Evolutionary conservation across 23 red algal species (phyloP).

Genomic region (Pyropia yezoensis): DNA sequence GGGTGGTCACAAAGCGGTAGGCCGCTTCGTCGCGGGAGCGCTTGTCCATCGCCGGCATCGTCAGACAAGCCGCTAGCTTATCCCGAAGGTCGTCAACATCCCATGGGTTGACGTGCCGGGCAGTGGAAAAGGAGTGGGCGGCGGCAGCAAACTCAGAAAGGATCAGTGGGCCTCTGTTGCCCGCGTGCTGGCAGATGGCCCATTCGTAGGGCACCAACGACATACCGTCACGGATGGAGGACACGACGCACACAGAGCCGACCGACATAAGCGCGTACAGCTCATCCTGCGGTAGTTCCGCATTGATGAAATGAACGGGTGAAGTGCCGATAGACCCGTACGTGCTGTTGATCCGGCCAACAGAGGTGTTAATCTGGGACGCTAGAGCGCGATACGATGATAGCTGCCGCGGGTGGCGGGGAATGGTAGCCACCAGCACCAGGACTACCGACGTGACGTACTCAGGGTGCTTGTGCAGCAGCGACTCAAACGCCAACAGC

Average conservation of each 20-base stretch:
- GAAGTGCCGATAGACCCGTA: constrained; percentile 67
- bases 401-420: constrained; percentile 7
- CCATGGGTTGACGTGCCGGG: constrained; percentile 86
- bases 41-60: constrained; percentile 43
- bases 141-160: constrained; percentile 82
- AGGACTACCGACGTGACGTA: constrained; percentile 40
- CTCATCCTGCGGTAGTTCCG: constrained; percentile 28
- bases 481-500: constrained; percentile 81
- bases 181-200: constrained; percentile 75
- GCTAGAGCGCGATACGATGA: constrained; percentile 20
- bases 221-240: constrained; percentile 75
- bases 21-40: constrained; percentile 58
- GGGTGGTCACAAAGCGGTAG: constrained; percentile 62
- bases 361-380: constrained; percentile 49
- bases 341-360: constrained; percentile 81
- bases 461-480: constrained; percentile 46
- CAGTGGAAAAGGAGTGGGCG: constrained; percentile 58
- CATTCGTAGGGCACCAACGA: constrained; percentile 75
- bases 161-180: constrained; percentile 58
- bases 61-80: constrained; percentile 47
- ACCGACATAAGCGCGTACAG: constrained; percentile 63
- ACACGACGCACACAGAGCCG: constrained; percentile 74
- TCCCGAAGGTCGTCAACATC: constrained; percentile 55
- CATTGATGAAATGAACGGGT: constrained; percentile 82
- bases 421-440: constrained; percentile 53